Evolutionary conservation across 495 filamentous ascomycete genomes (phyloP).

Genomic region (Margaritispora aquatica): DNA sequence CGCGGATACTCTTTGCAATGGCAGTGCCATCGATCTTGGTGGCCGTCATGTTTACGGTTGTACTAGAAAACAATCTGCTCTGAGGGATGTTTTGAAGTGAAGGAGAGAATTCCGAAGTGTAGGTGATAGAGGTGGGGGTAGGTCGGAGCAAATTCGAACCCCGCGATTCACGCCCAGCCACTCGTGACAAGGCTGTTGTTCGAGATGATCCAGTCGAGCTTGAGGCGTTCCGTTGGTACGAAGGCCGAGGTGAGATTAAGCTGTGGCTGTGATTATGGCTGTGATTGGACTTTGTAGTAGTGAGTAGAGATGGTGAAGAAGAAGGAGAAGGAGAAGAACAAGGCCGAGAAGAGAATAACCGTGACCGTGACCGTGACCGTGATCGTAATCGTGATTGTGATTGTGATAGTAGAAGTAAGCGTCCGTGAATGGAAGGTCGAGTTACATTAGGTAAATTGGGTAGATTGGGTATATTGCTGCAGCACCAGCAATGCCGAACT

Average conservation of each 20-base stretch:
- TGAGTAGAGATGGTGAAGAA: background rate
- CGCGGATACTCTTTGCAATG: conserved; percentile 85
- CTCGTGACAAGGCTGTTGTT: conserved; percentile 8
- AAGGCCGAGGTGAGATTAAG: conserved; percentile 6
- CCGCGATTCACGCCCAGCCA: conserved; percentile 14
- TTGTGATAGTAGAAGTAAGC: background rate
- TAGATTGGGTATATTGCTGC: background rate
- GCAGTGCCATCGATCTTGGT: conserved; percentile 93
- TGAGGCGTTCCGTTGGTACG: background rate
- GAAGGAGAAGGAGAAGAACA: background rate
- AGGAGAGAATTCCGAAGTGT: background rate
- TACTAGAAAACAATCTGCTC: conserved; percentile 35
- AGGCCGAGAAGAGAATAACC: background rate
- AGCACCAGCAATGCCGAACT: background rate
- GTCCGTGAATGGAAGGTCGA: background rate
- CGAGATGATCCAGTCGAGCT: background rate
- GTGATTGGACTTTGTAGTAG: background rate
- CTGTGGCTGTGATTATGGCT: background rate
- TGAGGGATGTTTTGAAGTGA: background rate
- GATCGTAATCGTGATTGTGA: background rate
- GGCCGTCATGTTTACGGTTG: conserved; percentile 62
- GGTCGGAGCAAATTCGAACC: conserved; percentile 11
- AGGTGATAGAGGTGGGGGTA: conserved; percentile 5
- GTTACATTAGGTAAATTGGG: no score
- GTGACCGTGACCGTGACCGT: background rate